Evolutionary conservation across 768 basidiomycete species (phyloP), one percentile per base, ranked within the genome.

Genomic region (Russula abietina): DNA sequence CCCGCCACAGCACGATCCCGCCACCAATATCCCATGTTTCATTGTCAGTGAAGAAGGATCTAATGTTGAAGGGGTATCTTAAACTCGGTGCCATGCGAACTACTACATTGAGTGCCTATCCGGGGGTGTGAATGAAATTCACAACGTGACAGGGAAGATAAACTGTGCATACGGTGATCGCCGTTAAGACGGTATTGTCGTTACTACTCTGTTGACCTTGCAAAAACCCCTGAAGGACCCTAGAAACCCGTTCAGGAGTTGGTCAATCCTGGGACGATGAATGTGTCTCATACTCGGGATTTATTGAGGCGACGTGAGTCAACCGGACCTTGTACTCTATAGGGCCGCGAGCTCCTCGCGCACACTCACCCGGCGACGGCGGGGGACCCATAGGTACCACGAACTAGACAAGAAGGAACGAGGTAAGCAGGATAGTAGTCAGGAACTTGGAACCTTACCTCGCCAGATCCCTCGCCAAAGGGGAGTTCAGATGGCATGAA

Each of bases 1-100:
- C 90, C 3, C 89, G 79, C 88, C 88, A 89, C 0, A 90, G 77
- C 16, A 83, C 79, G 3, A 92, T 77, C 0, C 91, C 89, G 0
- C 71, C 70, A 0, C 88, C 86, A 28, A 90, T 82, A 54, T 75
- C 73, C 51, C 75, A 79, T 10, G 74, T 79, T 56, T 83, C 87
- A 1, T 74, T 70, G 26, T 81, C 73, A 0, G 86, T 87, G 71
- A 86, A 92, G 73, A 92, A 91, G 0, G 87, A 89, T 0, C 89
- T 81, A 8, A 84, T 80, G 57, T 89, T 87, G 77, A 85, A 89
- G 0, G 89, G 88, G 60, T 85, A 83, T 22, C 79, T 78, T 70
- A 83, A 71, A 2, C 81, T 86, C 0, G 90, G 90, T 58, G 83
- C 81, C 86, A 88, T 88, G 0, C 89, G 81, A 17, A 92, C 79